A percentile compares a stretch with the other conserved stretches of the same genome.
Conservation (phyloP, 495 filamentous ascomycete genomes). For the Daldinia bambusicola region DNA sequence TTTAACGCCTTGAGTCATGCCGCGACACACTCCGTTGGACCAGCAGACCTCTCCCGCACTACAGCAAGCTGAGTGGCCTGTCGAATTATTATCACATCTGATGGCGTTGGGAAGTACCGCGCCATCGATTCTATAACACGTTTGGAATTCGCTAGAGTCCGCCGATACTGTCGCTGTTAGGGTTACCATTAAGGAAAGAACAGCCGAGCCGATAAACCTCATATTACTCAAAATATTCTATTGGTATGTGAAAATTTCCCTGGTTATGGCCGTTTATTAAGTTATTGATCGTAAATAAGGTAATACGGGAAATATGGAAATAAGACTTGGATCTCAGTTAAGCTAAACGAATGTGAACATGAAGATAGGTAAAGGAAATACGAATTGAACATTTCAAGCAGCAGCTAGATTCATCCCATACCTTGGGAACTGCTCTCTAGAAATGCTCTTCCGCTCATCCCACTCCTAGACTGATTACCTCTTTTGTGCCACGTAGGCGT, state of each 20-base stretch:
- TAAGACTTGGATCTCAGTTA: not conserved
- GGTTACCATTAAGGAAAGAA: not conserved
- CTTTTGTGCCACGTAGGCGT: not conserved
- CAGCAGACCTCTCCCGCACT: conserved; percentile 15
- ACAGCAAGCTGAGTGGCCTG: conserved; percentile 29
- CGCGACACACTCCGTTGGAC: conserved; percentile 30
- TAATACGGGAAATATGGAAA: not conserved
- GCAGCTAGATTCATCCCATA: not conserved
- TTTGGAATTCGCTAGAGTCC: conserved; percentile 8
- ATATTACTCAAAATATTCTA: not conserved
- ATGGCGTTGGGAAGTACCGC: not conserved
- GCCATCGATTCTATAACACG: conserved; percentile 26
- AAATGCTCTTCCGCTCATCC: not conserved
- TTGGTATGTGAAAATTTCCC: not conserved
- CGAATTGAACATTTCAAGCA: not conserved
- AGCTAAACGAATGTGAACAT: not conserved
- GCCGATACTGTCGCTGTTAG: not conserved
- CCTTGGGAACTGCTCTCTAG: not conserved
- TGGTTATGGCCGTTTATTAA: not conserved
- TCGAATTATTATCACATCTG: conserved; percentile 25
- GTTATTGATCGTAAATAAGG: not conserved
- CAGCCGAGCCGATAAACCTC: not conserved
- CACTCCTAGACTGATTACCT: not conserved
- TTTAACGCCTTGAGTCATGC: not conserved
- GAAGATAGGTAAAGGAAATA: not conserved